A percentile compares a stretch with the other conserved stretches of the same genome.
Conservation (phyloP, 163 green algal genomes). For the Smithsoniella earleae region DNA sequence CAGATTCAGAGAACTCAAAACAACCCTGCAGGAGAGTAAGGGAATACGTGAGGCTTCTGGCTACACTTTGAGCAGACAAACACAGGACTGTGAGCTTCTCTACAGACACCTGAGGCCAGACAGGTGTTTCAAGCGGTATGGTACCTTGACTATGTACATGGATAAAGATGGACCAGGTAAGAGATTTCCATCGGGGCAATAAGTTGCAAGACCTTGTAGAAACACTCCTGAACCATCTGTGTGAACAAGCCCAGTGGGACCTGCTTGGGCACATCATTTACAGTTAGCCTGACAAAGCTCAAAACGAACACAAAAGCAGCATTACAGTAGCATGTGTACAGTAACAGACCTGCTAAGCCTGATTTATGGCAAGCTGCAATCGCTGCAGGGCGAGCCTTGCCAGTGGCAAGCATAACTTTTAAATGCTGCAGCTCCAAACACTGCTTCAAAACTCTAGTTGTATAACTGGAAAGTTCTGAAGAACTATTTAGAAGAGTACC, state of each 20-base stretch:
- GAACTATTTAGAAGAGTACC: conserved; percentile 83
- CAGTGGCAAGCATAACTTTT: conserved; percentile 78
- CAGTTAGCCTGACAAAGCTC: too few relatives aligned
- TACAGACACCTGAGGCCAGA: too few relatives aligned
- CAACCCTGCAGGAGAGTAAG: neutral
- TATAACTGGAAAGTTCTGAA: conserved; percentile 52
- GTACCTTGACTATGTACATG: too few relatives aligned
- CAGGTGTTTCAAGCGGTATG: too few relatives aligned
- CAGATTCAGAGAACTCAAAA: neutral
- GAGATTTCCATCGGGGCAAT: neutral
- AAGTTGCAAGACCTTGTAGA: conserved; percentile 24
- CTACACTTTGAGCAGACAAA: too few relatives aligned
- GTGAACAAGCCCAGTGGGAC: neutral
- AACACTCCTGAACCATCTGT: neutral
- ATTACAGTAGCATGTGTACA: too few relatives aligned
- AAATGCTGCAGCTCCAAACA: conserved; percentile 43
- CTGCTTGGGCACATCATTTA: too few relatives aligned
- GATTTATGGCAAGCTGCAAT: conserved; percentile 50
- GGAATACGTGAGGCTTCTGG: too few relatives aligned
- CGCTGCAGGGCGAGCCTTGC: conserved; percentile 82
- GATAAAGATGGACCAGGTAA: neutral
- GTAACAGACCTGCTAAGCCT: conserved; percentile 60
- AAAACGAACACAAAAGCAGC: too few relatives aligned
- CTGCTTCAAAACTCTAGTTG: conserved; percentile 45
- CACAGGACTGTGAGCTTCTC: too few relatives aligned